A percentile compares a stretch with the other conserved stretches of the same genome.
Conservation (phyloP, 2,329 filamentous ascomycete species). For the Aplosporella prunicola region DNA sequence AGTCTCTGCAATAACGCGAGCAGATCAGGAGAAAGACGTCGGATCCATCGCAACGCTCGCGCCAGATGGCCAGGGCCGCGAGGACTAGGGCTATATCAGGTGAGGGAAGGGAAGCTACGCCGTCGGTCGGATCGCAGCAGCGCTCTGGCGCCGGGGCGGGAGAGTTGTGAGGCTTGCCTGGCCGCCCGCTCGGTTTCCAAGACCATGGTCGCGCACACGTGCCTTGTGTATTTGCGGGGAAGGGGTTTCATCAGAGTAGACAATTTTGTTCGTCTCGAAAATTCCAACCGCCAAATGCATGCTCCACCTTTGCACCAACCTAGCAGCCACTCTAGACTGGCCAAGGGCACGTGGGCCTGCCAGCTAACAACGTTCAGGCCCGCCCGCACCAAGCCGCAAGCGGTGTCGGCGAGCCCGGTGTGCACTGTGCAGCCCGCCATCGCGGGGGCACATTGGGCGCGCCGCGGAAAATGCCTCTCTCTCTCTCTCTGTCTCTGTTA, state of each 20-base stretch:
- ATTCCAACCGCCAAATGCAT: too few species aligned
- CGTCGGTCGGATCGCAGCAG: constrained; percentile 10
- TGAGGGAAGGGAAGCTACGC: constrained; percentile 9
- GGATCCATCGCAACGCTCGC: constrained; percentile 8
- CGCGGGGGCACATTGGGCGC: too few species aligned
- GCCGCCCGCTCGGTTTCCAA: constrained; percentile 9
- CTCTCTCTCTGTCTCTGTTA: too few species aligned
- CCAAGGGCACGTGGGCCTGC: too few species aligned
- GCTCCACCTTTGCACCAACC: too few species aligned
- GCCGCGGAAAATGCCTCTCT: too few species aligned
- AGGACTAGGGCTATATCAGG: constrained; percentile 11
- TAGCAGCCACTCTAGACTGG: too few species aligned
- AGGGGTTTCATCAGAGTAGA: constrained; percentile 13
- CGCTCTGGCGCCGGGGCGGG: constrained; percentile 10
- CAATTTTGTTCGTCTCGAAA: too few species aligned
- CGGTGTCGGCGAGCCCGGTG: too few species aligned
- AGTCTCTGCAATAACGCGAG: constrained; percentile 8
- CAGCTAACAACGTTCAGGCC: too few species aligned
- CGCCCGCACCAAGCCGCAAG: too few species aligned
- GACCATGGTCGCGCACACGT: constrained; percentile 11
- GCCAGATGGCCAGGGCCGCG: constrained; percentile 7
- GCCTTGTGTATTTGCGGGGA: constrained; percentile 11
- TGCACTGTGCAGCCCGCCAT: too few species aligned
- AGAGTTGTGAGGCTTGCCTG: constrained; percentile 10
- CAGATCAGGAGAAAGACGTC: constrained; percentile 11